Percentiles rank a stretch among this genome's conserved stretches.
phyloP scores from a whole-genome alignment of 75 land plant genomes.

The Isoetes taiwanensis region DNA sequence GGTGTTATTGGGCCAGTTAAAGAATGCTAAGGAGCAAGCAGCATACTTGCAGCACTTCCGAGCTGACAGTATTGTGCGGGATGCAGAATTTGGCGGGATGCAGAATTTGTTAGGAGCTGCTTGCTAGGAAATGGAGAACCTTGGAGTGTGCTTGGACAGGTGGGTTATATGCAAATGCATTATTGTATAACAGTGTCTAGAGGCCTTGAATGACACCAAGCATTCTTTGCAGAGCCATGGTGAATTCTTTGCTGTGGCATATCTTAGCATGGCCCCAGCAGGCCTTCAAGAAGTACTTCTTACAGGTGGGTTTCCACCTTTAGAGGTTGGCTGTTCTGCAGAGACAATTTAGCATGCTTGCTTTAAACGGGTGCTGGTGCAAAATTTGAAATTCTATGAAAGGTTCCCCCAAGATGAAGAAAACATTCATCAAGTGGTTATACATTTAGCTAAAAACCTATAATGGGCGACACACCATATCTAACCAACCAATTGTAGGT shows the following conservation, averaged over 20 bases:
- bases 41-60: slow-evolving; percentile 76
- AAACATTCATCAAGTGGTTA: slow-evolving; percentile 50
- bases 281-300: slow-evolving; percentile 67
- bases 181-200: neutral
- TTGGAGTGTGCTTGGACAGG: slow-evolving; percentile 96
- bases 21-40: slow-evolving; percentile 41
- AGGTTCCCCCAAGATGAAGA: slow-evolving; percentile 73
- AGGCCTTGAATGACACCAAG: neutral
- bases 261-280: slow-evolving; percentile 80
- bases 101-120: slow-evolving; percentile 54
- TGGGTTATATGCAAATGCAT: slow-evolving; percentile 9
- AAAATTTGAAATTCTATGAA: slow-evolving; percentile 82
- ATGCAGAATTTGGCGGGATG: too few relatives aligned
- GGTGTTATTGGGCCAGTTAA: slow-evolving; percentile 58
- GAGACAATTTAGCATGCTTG: slow-evolving; percentile 71
- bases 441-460: slow-evolving; percentile 51
- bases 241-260: slow-evolving; percentile 93
- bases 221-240: slow-evolving; percentile 60
- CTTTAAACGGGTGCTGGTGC: slow-evolving; percentile 52
- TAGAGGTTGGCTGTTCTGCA: slow-evolving; percentile 63
- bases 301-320: slow-evolving; percentile 92
- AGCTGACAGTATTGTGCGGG: slow-evolving; percentile 86
- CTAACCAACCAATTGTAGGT: slow-evolving; percentile 31
- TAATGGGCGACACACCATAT: slow-evolving; percentile 2
- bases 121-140: slow-evolving; percentile 58